Percentiles rank a stretch among this genome's conserved stretches.
These are phyloP conservation scores for Leptomonas seymouri DNA, from an alignment of 208 protist species.

Conservation along the genomic window DNA sequence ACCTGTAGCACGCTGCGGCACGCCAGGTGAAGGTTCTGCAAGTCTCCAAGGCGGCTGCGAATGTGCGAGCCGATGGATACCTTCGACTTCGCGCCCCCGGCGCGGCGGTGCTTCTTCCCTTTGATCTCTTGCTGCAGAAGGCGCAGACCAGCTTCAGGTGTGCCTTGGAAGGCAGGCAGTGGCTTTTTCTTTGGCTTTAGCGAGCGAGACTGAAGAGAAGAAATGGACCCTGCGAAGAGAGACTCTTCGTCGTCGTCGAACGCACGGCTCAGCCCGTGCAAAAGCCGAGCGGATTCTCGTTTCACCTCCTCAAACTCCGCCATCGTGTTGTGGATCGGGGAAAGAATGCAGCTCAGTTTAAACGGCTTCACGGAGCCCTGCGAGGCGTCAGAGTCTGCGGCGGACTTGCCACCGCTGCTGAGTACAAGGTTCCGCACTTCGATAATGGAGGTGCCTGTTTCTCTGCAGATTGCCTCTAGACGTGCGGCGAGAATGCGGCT, in stretches of 20 bases:
- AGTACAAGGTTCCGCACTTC: conserved; percentile 38
- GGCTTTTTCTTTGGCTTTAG: conserved; percentile 69
- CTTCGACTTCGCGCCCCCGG: conserved; percentile 20
- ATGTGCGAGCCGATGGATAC: conserved; percentile 16
- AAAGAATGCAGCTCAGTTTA: conserved; percentile 38
- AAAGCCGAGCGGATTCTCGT: conserved; percentile 42
- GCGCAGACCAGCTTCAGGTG: conserved; percentile 15
- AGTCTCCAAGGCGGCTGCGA: conserved; percentile 39
- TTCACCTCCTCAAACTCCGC: conserved; percentile 44
- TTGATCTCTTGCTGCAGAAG: conserved; percentile 35
- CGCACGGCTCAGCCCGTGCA: conserved; percentile 37
- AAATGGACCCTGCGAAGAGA: conserved; percentile 19
- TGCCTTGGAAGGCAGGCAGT: conserved; percentile 31
- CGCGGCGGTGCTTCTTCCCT: conserved; percentile 12
- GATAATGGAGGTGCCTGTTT: conserved; percentile 46
- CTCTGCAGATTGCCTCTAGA: conserved; percentile 37
- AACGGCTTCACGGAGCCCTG: conserved; percentile 1
- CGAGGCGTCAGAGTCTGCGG: neutral
- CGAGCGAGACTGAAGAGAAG: conserved; percentile 21
- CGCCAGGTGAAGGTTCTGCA: conserved; percentile 46
- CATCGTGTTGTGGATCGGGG: conserved; percentile 40
- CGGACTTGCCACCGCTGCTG: conserved; percentile 12
- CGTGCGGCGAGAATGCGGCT: conserved; percentile 9
- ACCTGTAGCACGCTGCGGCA: conserved; percentile 39
- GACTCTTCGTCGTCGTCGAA: conserved; percentile 42